phyloP scores from a whole-genome alignment of 2,329 filamentous ascomycete genomes.

The Pseudocercospora cruenta region DNA sequence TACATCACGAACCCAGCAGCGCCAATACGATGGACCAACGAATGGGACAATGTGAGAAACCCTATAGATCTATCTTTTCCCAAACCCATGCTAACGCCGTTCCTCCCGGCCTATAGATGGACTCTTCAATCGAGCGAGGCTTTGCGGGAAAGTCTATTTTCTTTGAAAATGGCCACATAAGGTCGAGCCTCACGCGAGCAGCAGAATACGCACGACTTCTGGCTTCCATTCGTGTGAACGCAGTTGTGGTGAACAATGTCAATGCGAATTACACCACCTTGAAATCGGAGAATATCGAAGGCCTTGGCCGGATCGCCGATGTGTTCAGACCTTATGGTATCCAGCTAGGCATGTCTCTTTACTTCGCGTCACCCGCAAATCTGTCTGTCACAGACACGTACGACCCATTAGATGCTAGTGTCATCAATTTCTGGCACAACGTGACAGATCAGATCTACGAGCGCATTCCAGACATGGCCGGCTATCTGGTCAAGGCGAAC shows the following conservation, averaged over 20 bases:
- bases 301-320: conserved; percentile 65
- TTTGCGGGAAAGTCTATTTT: conserved; percentile 72
- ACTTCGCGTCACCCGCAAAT: conserved; percentile 66
- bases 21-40: conserved; percentile 70
- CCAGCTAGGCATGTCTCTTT: conserved; percentile 66
- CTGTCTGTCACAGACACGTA: conserved; percentile 63
- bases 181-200: conserved; percentile 63
- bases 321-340: conserved; percentile 69
- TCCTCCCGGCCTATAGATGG: not conserved
- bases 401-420: conserved; percentile 64
- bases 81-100: not conserved
- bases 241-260: conserved; percentile 71
- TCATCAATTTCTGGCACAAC: conserved; percentile 66
- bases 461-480: conserved; percentile 67
- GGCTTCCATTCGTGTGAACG: conserved; percentile 69
- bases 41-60: conserved; percentile 73
- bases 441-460: conserved; percentile 63
- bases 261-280: conserved; percentile 67
- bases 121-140: conserved; percentile 62
- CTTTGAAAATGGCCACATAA: conserved; percentile 61
- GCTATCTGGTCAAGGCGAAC: conserved; percentile 72
- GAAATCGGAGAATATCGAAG: conserved; percentile 61
- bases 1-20: conserved; percentile 61
- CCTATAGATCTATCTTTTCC: conserved; percentile 39
- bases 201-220: conserved; percentile 67